Evolutionary conservation across 495 filamentous ascomycete species (phyloP).

Genomic region (Hypoxylon fragiforme): DNA sequence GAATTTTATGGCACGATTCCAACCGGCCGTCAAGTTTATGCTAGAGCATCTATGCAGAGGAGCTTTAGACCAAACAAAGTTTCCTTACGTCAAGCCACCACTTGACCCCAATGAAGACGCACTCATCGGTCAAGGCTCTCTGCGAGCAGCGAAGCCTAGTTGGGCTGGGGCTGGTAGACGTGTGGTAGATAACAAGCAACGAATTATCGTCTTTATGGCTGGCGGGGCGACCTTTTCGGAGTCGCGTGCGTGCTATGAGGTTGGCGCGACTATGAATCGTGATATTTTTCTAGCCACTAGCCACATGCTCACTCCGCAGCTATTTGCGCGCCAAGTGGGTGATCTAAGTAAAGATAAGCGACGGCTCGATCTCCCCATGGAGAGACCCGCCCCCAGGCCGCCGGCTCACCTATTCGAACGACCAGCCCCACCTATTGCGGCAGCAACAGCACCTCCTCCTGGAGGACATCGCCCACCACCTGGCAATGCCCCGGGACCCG

Average conservation of each 20-base stretch:
- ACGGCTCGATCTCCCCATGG: conserved; percentile 76
- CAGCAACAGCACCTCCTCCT: conserved; percentile 30
- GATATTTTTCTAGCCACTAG: conserved; percentile 91
- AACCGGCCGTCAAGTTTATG: conserved; percentile 74
- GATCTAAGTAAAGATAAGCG: conserved; percentile 76
- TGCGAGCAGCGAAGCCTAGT: conserved; percentile 86
- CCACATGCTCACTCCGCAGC: conserved; percentile 82
- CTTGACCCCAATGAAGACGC: conserved; percentile 59
- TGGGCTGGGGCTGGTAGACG: conserved; percentile 84
- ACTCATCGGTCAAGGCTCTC: conserved; percentile 66
- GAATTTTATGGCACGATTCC: conserved; percentile 69
- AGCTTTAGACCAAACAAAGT: conserved; percentile 68
- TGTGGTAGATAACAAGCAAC: conserved; percentile 79
- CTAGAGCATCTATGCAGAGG: conserved; percentile 72
- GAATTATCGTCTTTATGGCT: conserved; percentile 93
- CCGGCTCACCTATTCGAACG: conserved; percentile 86
- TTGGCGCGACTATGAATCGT: conserved; percentile 66
- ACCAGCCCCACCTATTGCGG: conserved; percentile 57
- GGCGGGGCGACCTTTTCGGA: conserved; percentile 94
- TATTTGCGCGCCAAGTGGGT: conserved; percentile 80
- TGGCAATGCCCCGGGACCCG: conserved; percentile 23
- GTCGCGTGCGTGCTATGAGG: conserved; percentile 84
- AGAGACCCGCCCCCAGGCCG: conserved; percentile 75
- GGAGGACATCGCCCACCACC: conserved; percentile 42
- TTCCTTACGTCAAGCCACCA: conserved; percentile 81